Evolutionary conservation across 2,329 filamentous ascomycete species (phyloP).

Genomic region (Alternaria brassicae): DNA sequence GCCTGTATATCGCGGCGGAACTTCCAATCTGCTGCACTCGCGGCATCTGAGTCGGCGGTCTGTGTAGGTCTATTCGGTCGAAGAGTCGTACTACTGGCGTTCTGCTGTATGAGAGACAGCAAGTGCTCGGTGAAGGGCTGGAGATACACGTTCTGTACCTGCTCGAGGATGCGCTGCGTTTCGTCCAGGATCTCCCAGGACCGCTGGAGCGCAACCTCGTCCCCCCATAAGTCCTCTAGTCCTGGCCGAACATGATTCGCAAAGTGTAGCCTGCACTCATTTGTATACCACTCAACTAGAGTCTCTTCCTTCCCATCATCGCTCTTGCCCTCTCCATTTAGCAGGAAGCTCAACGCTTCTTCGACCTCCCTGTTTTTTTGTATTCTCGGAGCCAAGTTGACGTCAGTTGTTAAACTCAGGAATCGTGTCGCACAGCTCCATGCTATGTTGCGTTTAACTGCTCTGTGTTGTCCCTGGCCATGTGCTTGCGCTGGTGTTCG

Average conservation of each 20-base stretch:
- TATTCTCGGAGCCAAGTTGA: conserved; percentile 25
- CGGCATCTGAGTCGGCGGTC: conserved; percentile 22
- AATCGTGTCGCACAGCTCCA: conserved; percentile 58
- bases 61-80: conserved; percentile 51
- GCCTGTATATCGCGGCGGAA: conserved; percentile 70
- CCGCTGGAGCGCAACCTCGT: conserved; percentile 32
- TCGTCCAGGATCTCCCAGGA: conserved; percentile 45
- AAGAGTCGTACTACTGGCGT: conserved; percentile 33
- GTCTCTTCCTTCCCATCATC: conserved; percentile 39
- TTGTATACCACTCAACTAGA: conserved; percentile 55
- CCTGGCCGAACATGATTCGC: conserved; percentile 41
- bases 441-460: conserved; percentile 49
- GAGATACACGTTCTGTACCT: conserved; percentile 49
- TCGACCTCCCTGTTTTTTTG: conserved; percentile 42
- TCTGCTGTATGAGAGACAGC: conserved; percentile 39
- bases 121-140: conserved; percentile 46
- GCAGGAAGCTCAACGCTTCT: conserved; percentile 47
- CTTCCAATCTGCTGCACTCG: conserved; percentile 45
- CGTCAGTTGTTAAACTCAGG: conserved; percentile 45
- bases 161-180: conserved; percentile 47
- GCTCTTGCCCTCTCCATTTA: conserved; percentile 44
- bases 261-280: conserved; percentile 55
- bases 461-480: conserved; percentile 40
- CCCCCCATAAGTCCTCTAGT: conserved; percentile 41
- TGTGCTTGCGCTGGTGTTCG: conserved; percentile 41